Base-by-base conservation (phyloP, 805 yeast genomes). In the Yarrowia hollandica region DNA sequence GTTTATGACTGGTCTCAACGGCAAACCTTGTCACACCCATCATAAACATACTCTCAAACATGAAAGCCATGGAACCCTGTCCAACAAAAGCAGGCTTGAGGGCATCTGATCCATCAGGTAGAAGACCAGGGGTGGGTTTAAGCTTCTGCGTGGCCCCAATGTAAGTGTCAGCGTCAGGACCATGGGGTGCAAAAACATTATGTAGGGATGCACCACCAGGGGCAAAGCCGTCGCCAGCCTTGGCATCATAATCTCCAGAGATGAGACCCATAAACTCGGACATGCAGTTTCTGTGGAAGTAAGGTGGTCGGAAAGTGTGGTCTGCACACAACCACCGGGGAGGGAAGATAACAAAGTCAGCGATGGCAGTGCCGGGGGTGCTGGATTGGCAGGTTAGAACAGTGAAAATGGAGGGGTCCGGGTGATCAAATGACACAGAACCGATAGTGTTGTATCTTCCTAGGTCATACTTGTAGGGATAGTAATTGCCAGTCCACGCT, bases 151-250 rank as follows among this genome's bases (percentile, higher is more conserved):
- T 62, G 5, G 69, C 70, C 26, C 63, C 64, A 31, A 65, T 63
- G 56, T 60, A 67, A 4, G 67, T 63, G n/a, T 46, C 65, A 16
- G 66, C 62, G 23, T 66, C 71, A 9, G 69, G 69, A 7, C 71
- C 71, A 41, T 67, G 71, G 11, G 71, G 62, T 2, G 69, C 62
- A 63, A 68, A 64, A 12, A 65, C 69, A 31, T 67, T 67, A 33
- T 67, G 69, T 35, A 68, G 42, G 15, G 70, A 67, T 2, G 71
- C 71, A n/a, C 71, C 69, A 18, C 71, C 71, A 8, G 71, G 71
- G 2, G 44, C 61, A 61, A 68, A 68, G n/a, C 66, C 71, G 15
- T 62, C 66, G 0, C 66, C 64, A 8, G 64, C 63, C 59, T 65
- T 64, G 19, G 64, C 67, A 46, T 65, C 66, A 22, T 63, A 63